Evolutionary conservation across 768 basidiomycete genomes (phyloP).

Genomic region (Russula dissimulans): DNA sequence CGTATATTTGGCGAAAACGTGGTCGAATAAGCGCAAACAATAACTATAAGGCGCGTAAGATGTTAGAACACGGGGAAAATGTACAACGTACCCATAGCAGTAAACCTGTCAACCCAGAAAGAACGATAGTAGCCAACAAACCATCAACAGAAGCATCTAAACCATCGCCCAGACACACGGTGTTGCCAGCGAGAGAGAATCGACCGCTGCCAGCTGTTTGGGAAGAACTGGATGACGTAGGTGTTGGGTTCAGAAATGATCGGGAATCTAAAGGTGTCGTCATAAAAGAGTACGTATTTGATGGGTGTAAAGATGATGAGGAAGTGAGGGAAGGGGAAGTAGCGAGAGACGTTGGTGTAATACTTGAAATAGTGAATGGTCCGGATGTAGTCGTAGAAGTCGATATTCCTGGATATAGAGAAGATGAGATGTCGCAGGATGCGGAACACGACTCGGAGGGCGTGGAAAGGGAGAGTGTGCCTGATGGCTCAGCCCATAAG

Average conservation of each 20-base stretch:
- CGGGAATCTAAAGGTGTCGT: constrained; percentile 1
- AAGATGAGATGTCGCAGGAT: background rate
- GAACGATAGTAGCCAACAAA: constrained; percentile 45
- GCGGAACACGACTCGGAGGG: background rate
- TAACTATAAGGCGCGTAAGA: constrained; percentile 31
- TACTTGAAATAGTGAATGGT: background rate
- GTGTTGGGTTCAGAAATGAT: background rate
- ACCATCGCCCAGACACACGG: constrained; percentile 56
- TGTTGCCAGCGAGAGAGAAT: constrained; percentile 20
- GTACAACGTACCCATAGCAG: constrained; percentile 53
- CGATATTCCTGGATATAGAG: background rate
- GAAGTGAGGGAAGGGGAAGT: constrained; percentile 1
- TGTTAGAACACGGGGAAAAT: background rate
- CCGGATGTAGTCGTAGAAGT: background rate
- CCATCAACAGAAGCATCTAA: constrained; percentile 57
- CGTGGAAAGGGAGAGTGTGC: background rate
- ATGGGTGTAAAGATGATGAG: background rate
- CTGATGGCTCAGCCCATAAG: background rate
- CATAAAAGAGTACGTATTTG: constrained; percentile 9
- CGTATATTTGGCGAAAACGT: constrained; percentile 63
- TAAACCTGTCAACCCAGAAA: constrained; percentile 53
- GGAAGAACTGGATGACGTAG: constrained; percentile 10
- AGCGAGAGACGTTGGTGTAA: background rate
- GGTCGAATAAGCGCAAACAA: constrained; percentile 62
- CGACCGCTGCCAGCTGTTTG: constrained; percentile 15